Evolutionary conservation across 1,284 basidiomycete genomes (phyloP).

Genomic region (Boletus sp.): DNA sequence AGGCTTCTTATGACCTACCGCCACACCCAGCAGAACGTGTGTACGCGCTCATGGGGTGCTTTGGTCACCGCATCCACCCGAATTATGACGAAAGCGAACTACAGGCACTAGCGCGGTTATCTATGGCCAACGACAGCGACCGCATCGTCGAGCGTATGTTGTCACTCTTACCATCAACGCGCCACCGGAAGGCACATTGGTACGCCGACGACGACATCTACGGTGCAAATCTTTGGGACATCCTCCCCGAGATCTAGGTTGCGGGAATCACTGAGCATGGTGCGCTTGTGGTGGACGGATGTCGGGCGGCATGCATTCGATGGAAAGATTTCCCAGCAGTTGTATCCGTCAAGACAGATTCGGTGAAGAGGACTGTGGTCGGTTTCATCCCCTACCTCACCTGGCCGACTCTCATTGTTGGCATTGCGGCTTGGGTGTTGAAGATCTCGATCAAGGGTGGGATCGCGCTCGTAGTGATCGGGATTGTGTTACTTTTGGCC

Average conservation of each 20-base stretch:
- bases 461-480: background rate
- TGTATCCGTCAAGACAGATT: slow-evolving; percentile 4
- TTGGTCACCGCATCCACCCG: too few relatives aligned
- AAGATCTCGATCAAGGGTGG: background rate
- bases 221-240: too few relatives aligned
- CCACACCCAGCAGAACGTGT: too few relatives aligned
- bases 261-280: slow-evolving; percentile 19
- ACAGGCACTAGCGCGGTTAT: too few relatives aligned
- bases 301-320: slow-evolving; percentile 14
- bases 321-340: slow-evolving; percentile 22
- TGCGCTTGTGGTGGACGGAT: slow-evolving; percentile 21
- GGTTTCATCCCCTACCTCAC: slow-evolving; percentile 10
- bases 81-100: too few relatives aligned
- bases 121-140: background rate
- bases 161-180: slow-evolving; percentile 11
- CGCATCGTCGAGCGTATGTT: slow-evolving; percentile 23
- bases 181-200: slow-evolving; percentile 4
- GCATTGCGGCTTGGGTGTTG: background rate
- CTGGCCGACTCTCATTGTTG: background rate
- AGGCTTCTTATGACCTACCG: too few relatives aligned
- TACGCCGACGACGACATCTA: slow-evolving; percentile 16
- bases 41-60: too few relatives aligned
- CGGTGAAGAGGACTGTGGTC: slow-evolving; percentile 7
- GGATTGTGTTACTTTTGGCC: background rate
- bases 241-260: slow-evolving; percentile 7